phyloP scores from a whole-genome alignment of 768 basidiomycete genomes.

The Sporobolomyces pararoseus region DNA sequence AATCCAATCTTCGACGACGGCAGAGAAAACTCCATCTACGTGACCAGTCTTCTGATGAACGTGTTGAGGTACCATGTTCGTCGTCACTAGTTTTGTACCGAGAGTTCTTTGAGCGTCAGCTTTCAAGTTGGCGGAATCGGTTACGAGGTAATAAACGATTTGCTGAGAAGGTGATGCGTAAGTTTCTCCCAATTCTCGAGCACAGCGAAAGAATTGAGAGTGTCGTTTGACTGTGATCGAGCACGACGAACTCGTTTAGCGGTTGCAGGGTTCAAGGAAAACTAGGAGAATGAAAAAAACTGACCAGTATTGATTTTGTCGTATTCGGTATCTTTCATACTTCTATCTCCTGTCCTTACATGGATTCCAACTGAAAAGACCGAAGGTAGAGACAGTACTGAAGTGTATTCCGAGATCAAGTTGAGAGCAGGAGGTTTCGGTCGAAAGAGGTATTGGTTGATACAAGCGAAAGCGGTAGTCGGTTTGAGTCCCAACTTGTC shows the following conservation, averaged over 20 bases:
- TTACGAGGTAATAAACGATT: slow-evolving; percentile 35
- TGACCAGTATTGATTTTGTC: slow-evolving; percentile 33
- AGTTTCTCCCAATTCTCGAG: slow-evolving; percentile 30
- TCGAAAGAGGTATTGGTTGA: slow-evolving; percentile 39
- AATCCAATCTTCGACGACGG: slow-evolving; percentile 40
- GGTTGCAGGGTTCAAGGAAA: no score
- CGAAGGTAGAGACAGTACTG: slow-evolving; percentile 21
- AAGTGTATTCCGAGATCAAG: slow-evolving; percentile 35
- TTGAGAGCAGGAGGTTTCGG: slow-evolving; percentile 31
- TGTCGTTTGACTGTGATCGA: slow-evolving; percentile 24
- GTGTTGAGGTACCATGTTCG: slow-evolving; percentile 29
- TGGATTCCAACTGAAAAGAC: slow-evolving; percentile 37
- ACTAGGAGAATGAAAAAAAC: background rate
- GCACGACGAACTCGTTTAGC: background rate
- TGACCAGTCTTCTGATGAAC: slow-evolving; percentile 39
- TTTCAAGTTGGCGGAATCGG: slow-evolving; percentile 33
- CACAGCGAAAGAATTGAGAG: slow-evolving; percentile 37
- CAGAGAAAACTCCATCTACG: slow-evolving; percentile 31
- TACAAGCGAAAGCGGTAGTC: slow-evolving; percentile 31
- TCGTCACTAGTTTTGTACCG: slow-evolving; percentile 31
- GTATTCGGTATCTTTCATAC: slow-evolving; percentile 34
- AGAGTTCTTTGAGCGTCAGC: slow-evolving; percentile 19
- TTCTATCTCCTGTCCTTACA: slow-evolving; percentile 32
- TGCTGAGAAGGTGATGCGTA: slow-evolving; percentile 28
- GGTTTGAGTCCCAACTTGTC: slow-evolving; percentile 18